Conservation (phyloP, 2,329 filamentous ascomycete genomes). For the Neoarthrinium moseri region DNA sequence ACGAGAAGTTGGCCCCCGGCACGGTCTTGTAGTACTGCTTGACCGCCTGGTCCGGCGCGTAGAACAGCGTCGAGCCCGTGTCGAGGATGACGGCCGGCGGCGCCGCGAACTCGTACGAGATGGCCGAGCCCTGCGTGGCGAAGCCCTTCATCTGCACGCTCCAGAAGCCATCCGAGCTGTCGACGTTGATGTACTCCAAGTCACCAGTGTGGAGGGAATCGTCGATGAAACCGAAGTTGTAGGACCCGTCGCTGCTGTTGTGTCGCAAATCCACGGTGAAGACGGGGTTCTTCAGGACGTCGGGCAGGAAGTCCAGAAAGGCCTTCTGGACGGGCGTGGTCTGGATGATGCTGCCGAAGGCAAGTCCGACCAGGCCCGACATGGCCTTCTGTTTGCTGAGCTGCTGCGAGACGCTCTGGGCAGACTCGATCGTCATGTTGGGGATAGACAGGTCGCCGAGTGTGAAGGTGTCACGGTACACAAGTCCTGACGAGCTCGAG, state of each 20-base stretch:
- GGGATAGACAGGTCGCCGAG: conserved; percentile 43
- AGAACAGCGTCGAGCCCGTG: conserved; percentile 67
- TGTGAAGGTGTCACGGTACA: conserved; percentile 49
- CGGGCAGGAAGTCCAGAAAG: conserved; percentile 43
- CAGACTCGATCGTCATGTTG: conserved; percentile 49
- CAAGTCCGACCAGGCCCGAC: conserved; percentile 53
- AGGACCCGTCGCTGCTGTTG: conserved; percentile 42
- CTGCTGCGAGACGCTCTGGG: conserved; percentile 38
- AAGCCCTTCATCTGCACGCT: conserved; percentile 33
- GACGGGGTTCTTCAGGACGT: conserved; percentile 37
- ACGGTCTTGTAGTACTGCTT: conserved; percentile 59
- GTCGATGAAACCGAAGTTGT: conserved; percentile 52
- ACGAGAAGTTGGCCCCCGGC: conserved; percentile 47
- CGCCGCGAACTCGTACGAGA: conserved; percentile 34
- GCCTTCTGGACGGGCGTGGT: conserved; percentile 40
- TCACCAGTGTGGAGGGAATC: conserved; percentile 34
- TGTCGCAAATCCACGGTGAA: conserved; percentile 51
- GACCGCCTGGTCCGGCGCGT: conserved; percentile 56
- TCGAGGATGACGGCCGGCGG: conserved; percentile 58
- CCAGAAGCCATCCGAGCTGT: conserved; percentile 50
- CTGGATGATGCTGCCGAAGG: conserved; percentile 43
- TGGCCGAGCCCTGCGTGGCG: conserved; percentile 27
- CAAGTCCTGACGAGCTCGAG: conserved; percentile 38
- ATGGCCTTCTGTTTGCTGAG: conserved; percentile 41
- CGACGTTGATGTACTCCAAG: conserved; percentile 46